Evolutionary conservation across 257 asterid genomes (phyloP).

Genomic region (Rhazya stricta): DNA sequence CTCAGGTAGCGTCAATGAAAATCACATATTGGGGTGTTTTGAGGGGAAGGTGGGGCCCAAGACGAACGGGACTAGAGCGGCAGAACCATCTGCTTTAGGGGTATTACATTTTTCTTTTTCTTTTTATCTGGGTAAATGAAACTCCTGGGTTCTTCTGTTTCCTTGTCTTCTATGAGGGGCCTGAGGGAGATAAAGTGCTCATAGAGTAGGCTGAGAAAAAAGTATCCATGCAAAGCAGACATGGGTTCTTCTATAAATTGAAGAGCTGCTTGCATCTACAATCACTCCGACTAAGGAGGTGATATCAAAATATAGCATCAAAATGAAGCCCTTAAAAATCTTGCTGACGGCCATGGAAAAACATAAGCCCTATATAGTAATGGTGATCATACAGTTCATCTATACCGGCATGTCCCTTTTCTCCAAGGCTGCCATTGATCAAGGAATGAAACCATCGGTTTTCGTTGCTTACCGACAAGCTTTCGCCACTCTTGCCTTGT

Average conservation of each 20-base stretch:
- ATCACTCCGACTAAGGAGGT: neutral
- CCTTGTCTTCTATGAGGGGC: neutral
- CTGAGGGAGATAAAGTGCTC: neutral
- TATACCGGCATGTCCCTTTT: slow-evolving; percentile 49
- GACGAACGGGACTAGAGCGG: too few species aligned
- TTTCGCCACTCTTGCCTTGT: slow-evolving; percentile 42
- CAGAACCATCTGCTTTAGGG: too few species aligned
- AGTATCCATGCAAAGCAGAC: slow-evolving; percentile 1
- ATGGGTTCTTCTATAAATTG: slow-evolving; percentile 14
- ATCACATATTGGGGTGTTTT: too few species aligned
- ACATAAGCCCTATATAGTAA: slow-evolving; percentile 34
- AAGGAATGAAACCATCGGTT: slow-evolving; percentile 55
- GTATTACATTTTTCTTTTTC: too few species aligned
- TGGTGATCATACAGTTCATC: slow-evolving; percentile 40
- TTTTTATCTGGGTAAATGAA: too few species aligned
- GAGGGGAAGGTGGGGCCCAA: too few species aligned
- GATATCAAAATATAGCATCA: neutral
- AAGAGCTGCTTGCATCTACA: neutral
- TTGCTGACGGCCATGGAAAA: slow-evolving; percentile 20
- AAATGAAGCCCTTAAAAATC: slow-evolving; percentile 3
- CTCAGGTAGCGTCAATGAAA: too few species aligned
- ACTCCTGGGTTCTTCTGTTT: neutral
- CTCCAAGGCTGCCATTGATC: slow-evolving; percentile 50
- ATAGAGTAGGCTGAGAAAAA: neutral
- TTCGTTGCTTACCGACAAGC: slow-evolving; percentile 58